Conservation (phyloP, 2,329 filamentous ascomycete genomes). For the Sporothrix sp. region DNA sequence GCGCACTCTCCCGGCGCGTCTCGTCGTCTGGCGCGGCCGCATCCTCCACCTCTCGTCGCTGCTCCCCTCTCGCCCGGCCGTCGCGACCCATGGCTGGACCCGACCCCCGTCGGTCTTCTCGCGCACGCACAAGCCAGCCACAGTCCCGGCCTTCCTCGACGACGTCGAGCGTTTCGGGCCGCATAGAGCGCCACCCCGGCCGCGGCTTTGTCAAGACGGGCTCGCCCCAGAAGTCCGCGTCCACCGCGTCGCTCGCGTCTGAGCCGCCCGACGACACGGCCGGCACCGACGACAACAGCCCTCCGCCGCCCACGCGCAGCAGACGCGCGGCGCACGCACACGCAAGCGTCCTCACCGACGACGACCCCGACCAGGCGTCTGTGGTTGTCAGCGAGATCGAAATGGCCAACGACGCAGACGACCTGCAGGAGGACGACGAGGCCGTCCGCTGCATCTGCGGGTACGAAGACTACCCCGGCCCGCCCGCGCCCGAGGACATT, state of each 20-base stretch:
- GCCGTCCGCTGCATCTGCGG: constrained; percentile 93
- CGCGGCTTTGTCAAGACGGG: constrained; percentile 61
- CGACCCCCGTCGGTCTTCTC: constrained; percentile 79
- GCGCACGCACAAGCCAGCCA: constrained; percentile 72
- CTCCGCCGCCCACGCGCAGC: constrained; percentile 62
- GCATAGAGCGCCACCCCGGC: constrained; percentile 64
- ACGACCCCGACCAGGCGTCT: constrained; percentile 42
- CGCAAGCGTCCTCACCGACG: constrained; percentile 28
- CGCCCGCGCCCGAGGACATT: constrained; percentile 48
- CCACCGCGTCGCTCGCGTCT: constrained; percentile 62
- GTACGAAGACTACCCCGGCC: constrained; percentile 87
- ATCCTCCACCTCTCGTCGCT: not conserved
- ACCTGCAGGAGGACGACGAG: constrained; percentile 80
- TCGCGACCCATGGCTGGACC: constrained; percentile 47
- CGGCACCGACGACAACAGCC: constrained; percentile 53
- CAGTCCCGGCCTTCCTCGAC: constrained; percentile 69
- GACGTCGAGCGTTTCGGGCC: constrained; percentile 63
- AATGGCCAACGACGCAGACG: constrained; percentile 55
- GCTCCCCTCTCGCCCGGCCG: constrained; percentile 20
- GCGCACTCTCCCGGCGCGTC: not conserved
- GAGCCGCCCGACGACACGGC: constrained; percentile 54
- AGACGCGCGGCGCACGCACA: constrained; percentile 27
- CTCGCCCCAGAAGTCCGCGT: constrained; percentile 66
- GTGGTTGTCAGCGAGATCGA: constrained; percentile 34
- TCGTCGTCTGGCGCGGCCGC: not conserved